Conservation (phyloP, 108 stramenopile species). For the Asterionellopsis glacialis region DNA sequence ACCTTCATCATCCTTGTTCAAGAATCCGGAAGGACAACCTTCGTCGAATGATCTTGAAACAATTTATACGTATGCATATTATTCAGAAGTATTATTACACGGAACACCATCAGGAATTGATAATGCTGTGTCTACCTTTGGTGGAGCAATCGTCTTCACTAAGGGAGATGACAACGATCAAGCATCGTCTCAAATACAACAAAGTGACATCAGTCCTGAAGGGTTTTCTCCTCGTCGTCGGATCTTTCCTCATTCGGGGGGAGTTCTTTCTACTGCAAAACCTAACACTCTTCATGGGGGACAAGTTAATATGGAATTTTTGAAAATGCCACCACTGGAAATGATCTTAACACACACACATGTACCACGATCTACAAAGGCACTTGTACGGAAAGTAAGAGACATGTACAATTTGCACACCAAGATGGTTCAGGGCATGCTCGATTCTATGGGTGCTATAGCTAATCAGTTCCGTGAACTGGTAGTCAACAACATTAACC, state of each 20-base stretch:
- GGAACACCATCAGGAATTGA: conserved; percentile 48
- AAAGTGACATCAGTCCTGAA: neutral
- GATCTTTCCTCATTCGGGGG: neutral
- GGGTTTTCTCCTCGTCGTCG: neutral
- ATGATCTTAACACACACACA: conserved; percentile 39
- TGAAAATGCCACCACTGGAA: conserved; percentile 22
- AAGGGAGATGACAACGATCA: conserved; percentile 3
- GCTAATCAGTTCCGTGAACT: conserved; percentile 6
- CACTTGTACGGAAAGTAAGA: conserved; percentile 11
- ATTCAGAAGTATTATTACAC: conserved; percentile 38
- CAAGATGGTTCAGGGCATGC: conserved; percentile 2
- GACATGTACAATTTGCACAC: conserved; percentile 4
- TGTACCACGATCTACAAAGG: conserved; percentile 34
- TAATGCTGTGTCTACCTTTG: conserved; percentile 42
- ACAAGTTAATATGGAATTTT: conserved; percentile 11
- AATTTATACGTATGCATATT: conserved; percentile 41
- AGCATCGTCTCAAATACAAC: neutral
- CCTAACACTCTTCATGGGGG: neutral
- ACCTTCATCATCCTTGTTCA: neutral
- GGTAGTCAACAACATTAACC: neutral
- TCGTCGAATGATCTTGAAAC: conserved; percentile 10
- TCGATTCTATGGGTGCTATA: conserved; percentile 15
- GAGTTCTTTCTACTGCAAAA: too few species aligned
- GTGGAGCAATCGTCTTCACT: conserved; percentile 18
- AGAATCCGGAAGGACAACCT: conserved; percentile 5